Evolutionary conservation across 2,329 filamentous ascomycete species (phyloP), one percentile per base, ranked within the genome.

Genomic region (Claviceps digitariae): DNA sequence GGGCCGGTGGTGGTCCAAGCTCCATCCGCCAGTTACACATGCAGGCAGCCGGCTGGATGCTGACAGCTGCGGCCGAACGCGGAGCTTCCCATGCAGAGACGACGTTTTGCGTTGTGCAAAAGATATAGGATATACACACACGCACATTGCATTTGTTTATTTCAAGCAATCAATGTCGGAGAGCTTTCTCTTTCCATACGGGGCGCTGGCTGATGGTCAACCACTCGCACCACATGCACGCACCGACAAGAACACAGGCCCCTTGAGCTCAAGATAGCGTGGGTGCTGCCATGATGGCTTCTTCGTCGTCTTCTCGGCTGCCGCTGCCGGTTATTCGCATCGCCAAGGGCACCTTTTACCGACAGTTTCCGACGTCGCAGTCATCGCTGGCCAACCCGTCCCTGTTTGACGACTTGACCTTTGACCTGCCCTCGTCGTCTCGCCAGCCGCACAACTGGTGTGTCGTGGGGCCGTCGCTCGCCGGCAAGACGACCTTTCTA

Each of bases 401-500:
- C 5, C 72, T 96, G 4, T 95, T 95, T 64, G 74, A 77, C 4
- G 73, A 82, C 52, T 66, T 96, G 59, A 81, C 68, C 53, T 87
- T 96, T 63, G 76, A 77, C 41, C 70, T 97, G 0, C 79, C 84
- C 0, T 82, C 83, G 5, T 67, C 72, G 41, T 64, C 75, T 6
- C 59, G 69, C 0, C 64, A 65, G 4, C 66, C 69, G 15, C 77
- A 86, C 59, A 81, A 88, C 65, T 97, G 90, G 90, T 86, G 87
- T 41, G 74, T 98, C 41, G 75, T 97, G 27, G 90, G 89, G 0
- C 82, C 88, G 0, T 90, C 86, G 0, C 79, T 86, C 1, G 79
- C 83, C 1, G 87, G 87, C 1, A 87, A 91, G 65, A 94, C 90
- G 0, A 86, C 86, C 0, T 83, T 98, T 54, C 75, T 97, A 3